Base-by-base conservation (phyloP, 345 rosid genomes). In the Populus euphratica region DNA sequence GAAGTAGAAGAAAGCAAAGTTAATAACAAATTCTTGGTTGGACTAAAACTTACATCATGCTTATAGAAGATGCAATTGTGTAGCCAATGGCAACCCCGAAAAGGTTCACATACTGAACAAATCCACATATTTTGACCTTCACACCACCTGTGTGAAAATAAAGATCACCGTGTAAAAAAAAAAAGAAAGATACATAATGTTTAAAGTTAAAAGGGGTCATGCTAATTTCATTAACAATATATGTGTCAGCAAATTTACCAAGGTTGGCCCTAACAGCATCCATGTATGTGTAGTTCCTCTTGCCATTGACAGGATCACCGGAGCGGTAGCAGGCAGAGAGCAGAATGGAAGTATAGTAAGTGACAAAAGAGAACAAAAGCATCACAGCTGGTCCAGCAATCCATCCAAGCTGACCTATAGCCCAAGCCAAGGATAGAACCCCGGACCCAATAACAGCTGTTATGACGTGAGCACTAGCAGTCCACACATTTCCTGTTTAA, bases 381-480 rank as follows among this genome's bases (percentile, higher is more conserved):
- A 91, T 86, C 8, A 85, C 90, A 3, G 83, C 38, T 1, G 96
- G 96, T 21, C 94, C 96, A 18, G 89, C 96, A 2, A 91, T 66
- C 96, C 96, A 91, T 38, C 96, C 96, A 2, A 91, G 87, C 80
- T 91, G 96, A 75, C 89, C 96, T 10, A 86, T 82, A 17, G 96
- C 92, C 90, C 90, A 91, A 14, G 96, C 96, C 79, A 91, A 72
- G 0, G 94, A 90, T 73, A 91, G 81, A 63, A 91, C 96, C n/a
- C 96, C 96, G 12, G 96, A 91, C 23, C 96, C 96, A 18, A 91
- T 91, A 64, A 92, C 94, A 1, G 97, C 98, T 0, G 98, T 93
- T 77, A 90, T 91, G 59, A 91, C 82, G 85, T 93, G 96, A 65
- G 96, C 83, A 82, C 96, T 90, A 49, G 92, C 92, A 11, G 93